phyloP scores from a whole-genome alignment of 1,284 basidiomycete genomes.

The Irpex sp. region DNA sequence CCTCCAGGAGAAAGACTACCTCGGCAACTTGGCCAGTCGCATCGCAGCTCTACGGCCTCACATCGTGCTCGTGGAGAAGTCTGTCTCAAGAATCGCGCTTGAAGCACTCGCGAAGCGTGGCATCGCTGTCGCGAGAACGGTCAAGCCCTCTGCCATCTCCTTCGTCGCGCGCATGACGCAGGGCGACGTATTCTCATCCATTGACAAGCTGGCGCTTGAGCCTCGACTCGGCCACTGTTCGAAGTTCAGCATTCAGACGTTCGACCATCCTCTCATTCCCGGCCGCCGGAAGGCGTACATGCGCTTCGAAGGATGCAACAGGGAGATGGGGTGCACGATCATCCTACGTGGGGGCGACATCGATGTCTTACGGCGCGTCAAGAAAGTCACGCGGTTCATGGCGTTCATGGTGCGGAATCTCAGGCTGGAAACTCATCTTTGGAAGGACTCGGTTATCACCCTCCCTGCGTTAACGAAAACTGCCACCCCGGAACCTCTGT shows the following conservation, averaged over 20 bases:
- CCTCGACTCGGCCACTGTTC: conserved; percentile 89
- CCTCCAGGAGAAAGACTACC: conserved; percentile 93
- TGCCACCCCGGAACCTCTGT: conserved; percentile 48
- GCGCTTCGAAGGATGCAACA: conserved; percentile 94
- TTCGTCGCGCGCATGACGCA: conserved; percentile 93
- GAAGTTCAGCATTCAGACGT: conserved; percentile 90
- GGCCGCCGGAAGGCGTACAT: conserved; percentile 93
- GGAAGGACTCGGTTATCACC: conserved; percentile 90
- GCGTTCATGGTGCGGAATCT: conserved; percentile 89
- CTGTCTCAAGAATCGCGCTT: conserved; percentile 89
- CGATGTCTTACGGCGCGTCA: conserved; percentile 78
- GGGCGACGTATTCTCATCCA: conserved; percentile 92
- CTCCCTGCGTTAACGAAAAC: conserved; percentile 64
- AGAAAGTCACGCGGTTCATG: conserved; percentile 90
- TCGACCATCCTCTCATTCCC: conserved; percentile 89
- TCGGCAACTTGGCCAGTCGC: conserved; percentile 84
- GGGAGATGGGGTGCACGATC: conserved; percentile 92
- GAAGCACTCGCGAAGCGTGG: conserved; percentile 87
- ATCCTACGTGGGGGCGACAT: conserved; percentile 88
- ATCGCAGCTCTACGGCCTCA: conserved; percentile 92
- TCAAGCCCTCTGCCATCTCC: conserved; percentile 86
- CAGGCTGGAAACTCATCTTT: conserved; percentile 91
- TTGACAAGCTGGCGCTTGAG: conserved; percentile 90
- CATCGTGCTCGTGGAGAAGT: conserved; percentile 89
- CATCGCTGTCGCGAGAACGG: conserved; percentile 88